Base-by-base conservation (phyloP, 2,329 filamentous ascomycete species). In the Claviceps sp. region DNA sequence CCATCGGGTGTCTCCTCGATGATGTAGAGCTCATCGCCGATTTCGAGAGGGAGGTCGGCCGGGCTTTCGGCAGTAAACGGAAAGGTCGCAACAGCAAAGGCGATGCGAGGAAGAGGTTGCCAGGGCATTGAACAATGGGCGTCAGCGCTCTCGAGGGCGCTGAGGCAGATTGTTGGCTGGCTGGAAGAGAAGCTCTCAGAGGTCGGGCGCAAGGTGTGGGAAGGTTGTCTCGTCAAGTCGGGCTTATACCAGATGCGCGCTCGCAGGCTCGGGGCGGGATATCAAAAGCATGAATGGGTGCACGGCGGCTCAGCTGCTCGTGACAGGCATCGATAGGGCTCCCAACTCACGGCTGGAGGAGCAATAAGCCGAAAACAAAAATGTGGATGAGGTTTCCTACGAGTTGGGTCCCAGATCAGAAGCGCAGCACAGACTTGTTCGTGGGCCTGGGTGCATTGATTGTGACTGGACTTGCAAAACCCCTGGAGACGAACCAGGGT, bases 11-110 rank as follows among this genome's bases (percentile, higher is more conserved):
- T 94, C 70, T 97, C 89, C 70, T 97, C 91, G 65, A 98, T 96
- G 59, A 98, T 94, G 72, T 98, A 98, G 58, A 98, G 76, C 71
- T 98, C 93, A 77, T 98, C 93, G 67, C 93, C 93, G 57, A 98
- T 88, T 70, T 98, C 90, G 66, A 98, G 84, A 10, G 94, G 93
- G 19, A 98, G 82, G 70, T 98, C 93, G 66, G 89, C 87, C 51
- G 89, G 82, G 58, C 84, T 84, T 55, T 87, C 84, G 55, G 93
- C 87, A 61, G 86, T 78, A 72, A 98, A 98, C 40, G 93, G 93
- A 68, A 90, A 95, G 59, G 85, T 90, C 75, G 91, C 93, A 69
- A 98, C 87, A 61, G 91, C 94, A 75, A 97, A 98, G 65, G 90
- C 93, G 74, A 98, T 96, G 64, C 89, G 87, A 70, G 90, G 88